Base-by-base conservation (phyloP, 2,329 filamentous ascomycete genomes). In the Neonectria sp. region DNA sequence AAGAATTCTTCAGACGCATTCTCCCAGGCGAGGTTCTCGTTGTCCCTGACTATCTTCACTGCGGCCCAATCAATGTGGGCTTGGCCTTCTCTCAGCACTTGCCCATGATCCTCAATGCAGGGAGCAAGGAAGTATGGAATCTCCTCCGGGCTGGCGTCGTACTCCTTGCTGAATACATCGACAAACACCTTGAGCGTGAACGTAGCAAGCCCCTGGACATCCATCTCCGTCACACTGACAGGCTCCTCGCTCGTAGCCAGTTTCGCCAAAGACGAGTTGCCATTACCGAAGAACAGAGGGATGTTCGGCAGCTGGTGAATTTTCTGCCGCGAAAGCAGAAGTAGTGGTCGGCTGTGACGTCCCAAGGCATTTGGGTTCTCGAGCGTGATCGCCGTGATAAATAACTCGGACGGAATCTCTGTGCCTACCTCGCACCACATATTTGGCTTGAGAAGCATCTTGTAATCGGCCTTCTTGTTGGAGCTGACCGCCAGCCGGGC, bases 121-220 rank as follows among this genome's bases (percentile, higher is more conserved):
- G 96, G 95, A 0, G 90, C 92, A 15, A 98, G 76, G 83, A 95
- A 97, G 79, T 98, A 99, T 0, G 95, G 92, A 78, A 97, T 87
- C 31, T 91, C 89, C 1, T 85, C 80, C 0, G 84, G 73, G 17
- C 90, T 85, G 0, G 88, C 83, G 55, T 93, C 90, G 74, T 94
- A 99, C 3, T 86, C 85, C 79, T 99, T 99, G 79, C 95, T 95
- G 82, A 97, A 98, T 0, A 98, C 84, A 72, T 98, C 94, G 17
- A 89, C 83, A 79, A 97, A 98, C 0, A 97, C 80, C 5, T 88
- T 86, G 46, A 97, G 82, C 0, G 93, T 97, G 77, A 96, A 97
- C 0, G 79, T 80, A 1, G 90, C 90, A n/a, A 98, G 78, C 2
- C 83, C 78, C 1, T 86, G 79, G 0, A 94, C 70, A 2, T 84